Evolutionary conservation across 208 protist genomes (phyloP), one percentile per base, ranked within the genome.

Genomic region (Tritrichomonas musculus): DNA sequence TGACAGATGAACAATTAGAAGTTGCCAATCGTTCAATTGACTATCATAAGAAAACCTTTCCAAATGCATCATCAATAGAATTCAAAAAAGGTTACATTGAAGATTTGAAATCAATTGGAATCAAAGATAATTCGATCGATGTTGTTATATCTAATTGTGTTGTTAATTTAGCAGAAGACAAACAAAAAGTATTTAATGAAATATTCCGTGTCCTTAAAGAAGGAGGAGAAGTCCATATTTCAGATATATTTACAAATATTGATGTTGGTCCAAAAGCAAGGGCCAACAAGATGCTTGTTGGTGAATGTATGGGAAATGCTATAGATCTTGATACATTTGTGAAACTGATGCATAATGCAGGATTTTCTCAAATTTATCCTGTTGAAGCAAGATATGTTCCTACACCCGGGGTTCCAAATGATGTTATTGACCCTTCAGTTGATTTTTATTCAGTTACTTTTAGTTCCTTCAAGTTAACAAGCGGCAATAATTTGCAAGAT

Each of bases 131-230:
- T 11, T 80, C 49, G 0, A 47, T 93, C 47, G 94, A 95, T 92
- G 55, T 95, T 39, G 93, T 95, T 27, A 88, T 95, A 30, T 93
- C 75, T 64, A 95, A 95, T 92, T 95, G 94, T 69, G 94, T 95
- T 39, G 60, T 95, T 65, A 95, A 95, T 93, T 93, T 95, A 47
- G 84, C 69, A 33, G 80, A 93, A 20, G 84, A 95, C 57, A 95
- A 95, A 92, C 60, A 60, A 33, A 0, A 80, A 30, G 94, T 95
- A 22, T 77, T 94, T 47, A 30, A 47, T n/a, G 50, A 88, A 75
- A 93, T 94, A 25, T 94, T 53, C 27, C 11, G 82, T 33, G 44
- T 82, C 17, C 93, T 94, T 8, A 95, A 94, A 60, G 53, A 75
- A 92, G 94, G 94, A 25, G 94, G 94, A 13, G 94, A 95, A 88